Percentiles rank a stretch among this genome's conserved stretches.
phyloP scores from a whole-genome alignment of 2,329 filamentous ascomycete species.

The Clathrospora elynae region DNA sequence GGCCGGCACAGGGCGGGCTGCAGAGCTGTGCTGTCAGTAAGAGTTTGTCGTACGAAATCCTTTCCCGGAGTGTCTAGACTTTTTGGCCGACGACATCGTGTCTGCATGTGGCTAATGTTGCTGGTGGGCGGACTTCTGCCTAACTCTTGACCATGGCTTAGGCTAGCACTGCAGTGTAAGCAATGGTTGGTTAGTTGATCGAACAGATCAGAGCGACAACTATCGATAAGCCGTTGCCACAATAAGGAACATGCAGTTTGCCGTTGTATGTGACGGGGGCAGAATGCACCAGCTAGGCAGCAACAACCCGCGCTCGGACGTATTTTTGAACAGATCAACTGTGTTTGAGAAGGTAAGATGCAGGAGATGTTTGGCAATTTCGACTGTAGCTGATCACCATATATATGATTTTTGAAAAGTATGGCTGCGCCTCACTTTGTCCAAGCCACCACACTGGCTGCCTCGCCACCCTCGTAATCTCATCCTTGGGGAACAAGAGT shows the following conservation, averaged over 20 bases:
- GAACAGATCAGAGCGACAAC: slow-evolving; percentile 6
- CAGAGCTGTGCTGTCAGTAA: slow-evolving; percentile 12
- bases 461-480: slow-evolving; percentile 30
- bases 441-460: slow-evolving; percentile 32
- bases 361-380: background rate
- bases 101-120: slow-evolving; percentile 21
- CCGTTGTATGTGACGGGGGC: slow-evolving; percentile 12
- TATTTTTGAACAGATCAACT: slow-evolving; percentile 2
- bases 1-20: slow-evolving; percentile 12
- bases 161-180: slow-evolving; percentile 32
- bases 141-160: slow-evolving; percentile 24
- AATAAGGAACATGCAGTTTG: no score
- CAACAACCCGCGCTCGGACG: slow-evolving; percentile 13
- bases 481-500: slow-evolving; percentile 1
- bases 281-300: slow-evolving; percentile 33
- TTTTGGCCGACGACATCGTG: slow-evolving; percentile 21
- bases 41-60: background rate
- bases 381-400: slow-evolving; percentile 5
- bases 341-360: background rate
- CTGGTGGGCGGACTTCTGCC: slow-evolving; percentile 26
- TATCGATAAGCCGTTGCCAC: slow-evolving; percentile 12
- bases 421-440: slow-evolving; percentile 45
- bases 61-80: slow-evolving; percentile 6
- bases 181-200: slow-evolving; percentile 17
- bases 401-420: slow-evolving; percentile 29